phyloP scores from a whole-genome alignment of 306 rosid species.

The Pachyrhizus erosus region DNA sequence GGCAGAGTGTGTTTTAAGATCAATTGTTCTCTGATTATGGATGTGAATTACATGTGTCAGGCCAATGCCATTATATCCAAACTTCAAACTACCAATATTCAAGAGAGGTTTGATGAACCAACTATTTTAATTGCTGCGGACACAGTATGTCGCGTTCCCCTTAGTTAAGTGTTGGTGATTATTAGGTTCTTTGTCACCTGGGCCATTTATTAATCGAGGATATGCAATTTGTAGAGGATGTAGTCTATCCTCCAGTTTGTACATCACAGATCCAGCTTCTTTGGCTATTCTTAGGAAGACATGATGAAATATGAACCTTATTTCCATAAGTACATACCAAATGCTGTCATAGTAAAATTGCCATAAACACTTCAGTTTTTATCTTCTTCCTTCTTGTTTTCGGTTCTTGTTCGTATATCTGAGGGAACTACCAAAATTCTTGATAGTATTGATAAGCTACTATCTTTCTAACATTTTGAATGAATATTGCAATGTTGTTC shows the following conservation, averaged over 20 bases:
- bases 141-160: constrained; percentile 71
- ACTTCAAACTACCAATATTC: constrained; percentile 54
- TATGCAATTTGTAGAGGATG: constrained; percentile 33
- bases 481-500: constrained; percentile 14
- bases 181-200: constrained; percentile 54
- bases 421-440: constrained; percentile 13
- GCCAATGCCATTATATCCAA: constrained; percentile 86
- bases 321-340: constrained; percentile 14
- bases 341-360: constrained; percentile 35
- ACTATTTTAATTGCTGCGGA: constrained; percentile 88
- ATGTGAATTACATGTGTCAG: constrained; percentile 63
- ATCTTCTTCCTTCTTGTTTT: constrained; percentile 14
- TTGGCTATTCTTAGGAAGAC: not conserved
- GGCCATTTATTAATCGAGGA: constrained; percentile 71
- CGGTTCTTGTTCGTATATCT: constrained; percentile 15
- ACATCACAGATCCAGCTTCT: constrained; percentile 17
- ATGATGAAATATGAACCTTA: not conserved
- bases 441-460: not conserved
- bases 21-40: constrained; percentile 48
- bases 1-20: constrained; percentile 30
- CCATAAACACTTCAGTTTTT: not conserved
- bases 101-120: constrained; percentile 64
- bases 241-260: constrained; percentile 29
- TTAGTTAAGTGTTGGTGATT: constrained; percentile 33
- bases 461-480: constrained; percentile 14